Evolutionary conservation across 2,329 filamentous ascomycete species (phyloP).

Genomic region (Thelonectria olida): DNA sequence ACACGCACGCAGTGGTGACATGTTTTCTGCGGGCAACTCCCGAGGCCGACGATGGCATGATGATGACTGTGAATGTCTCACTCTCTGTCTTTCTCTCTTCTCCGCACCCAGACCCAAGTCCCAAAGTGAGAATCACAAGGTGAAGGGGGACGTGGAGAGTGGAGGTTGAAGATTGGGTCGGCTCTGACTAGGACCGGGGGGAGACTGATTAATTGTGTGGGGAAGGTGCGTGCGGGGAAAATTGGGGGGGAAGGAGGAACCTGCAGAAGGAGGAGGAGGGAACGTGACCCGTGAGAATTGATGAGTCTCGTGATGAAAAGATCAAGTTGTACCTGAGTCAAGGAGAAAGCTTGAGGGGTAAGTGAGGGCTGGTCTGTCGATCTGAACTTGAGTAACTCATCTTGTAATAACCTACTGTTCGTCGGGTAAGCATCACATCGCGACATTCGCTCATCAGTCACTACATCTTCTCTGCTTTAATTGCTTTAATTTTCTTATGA

Average conservation of each 20-base stretch:
- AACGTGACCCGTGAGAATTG: slow-evolving; percentile 5
- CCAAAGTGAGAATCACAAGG: background rate
- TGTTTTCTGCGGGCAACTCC: slow-evolving; percentile 44
- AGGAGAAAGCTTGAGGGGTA: too few species aligned
- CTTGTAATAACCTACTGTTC: too few species aligned
- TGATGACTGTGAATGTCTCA: background rate
- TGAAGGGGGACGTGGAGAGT: slow-evolving; percentile 4
- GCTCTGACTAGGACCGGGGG: slow-evolving; percentile 8
- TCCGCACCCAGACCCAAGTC: background rate
- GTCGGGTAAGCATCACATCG: too few species aligned
- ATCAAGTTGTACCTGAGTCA: slow-evolving; percentile 4
- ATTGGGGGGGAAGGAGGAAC: background rate
- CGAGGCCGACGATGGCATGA: slow-evolving; percentile 25
- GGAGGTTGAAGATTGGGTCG: slow-evolving; percentile 12
- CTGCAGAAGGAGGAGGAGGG: background rate
- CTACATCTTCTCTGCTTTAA: background rate
- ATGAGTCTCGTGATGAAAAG: background rate
- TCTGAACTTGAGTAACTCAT: too few species aligned
- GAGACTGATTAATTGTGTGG: background rate
- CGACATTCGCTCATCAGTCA: too few species aligned
- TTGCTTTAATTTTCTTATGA: background rate
- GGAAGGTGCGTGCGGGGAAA: slow-evolving; percentile 18
- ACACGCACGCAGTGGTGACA: slow-evolving; percentile 54
- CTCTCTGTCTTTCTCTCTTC: background rate
- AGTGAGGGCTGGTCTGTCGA: too few species aligned